A percentile compares a stretch with the other conserved stretches of the same genome.
These are phyloP conservation scores for Pichia membranifaciens DNA, from an alignment of 805 yeast species.

Conservation along the genomic window DNA sequence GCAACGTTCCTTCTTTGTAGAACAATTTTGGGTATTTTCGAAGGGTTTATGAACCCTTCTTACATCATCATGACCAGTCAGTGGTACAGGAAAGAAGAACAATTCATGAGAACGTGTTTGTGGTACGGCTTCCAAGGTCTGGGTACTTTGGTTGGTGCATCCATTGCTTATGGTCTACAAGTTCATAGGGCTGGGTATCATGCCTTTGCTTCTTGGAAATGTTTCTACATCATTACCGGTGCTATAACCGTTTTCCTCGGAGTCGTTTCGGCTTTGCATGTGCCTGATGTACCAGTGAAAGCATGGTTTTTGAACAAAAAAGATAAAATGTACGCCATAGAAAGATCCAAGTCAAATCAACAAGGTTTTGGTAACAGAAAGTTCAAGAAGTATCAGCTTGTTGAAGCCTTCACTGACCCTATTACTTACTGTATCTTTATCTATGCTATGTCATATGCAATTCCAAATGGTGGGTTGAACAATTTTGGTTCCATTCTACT, in stretches of 20 bases:
- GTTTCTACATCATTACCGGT: constrained; percentile 56
- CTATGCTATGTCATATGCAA: constrained; percentile 23
- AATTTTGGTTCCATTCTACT: constrained; percentile 27
- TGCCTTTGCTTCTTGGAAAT: constrained; percentile 49
- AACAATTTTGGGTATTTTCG: constrained; percentile 42
- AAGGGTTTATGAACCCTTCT: constrained; percentile 28
- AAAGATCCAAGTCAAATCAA: constrained; percentile 29
- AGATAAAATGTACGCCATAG: constrained; percentile 32
- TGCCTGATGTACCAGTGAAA: constrained; percentile 30
- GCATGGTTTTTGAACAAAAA: constrained; percentile 32
- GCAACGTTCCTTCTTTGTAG: constrained; percentile 41
- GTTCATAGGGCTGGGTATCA: constrained; percentile 5
- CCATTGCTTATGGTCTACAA: constrained; percentile 48
- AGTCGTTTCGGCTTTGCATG: constrained; percentile 36
- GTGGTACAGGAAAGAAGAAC: constrained; percentile 28
- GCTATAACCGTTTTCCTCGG: constrained; percentile 49
- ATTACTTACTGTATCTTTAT: constrained; percentile 19
- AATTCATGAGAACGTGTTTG: constrained; percentile 21
- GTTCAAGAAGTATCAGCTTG: constrained; percentile 47
- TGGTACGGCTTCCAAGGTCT: constrained; percentile 34
- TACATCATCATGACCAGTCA: constrained; percentile 30
- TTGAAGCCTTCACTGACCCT: constrained; percentile 36
- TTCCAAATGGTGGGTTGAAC: constrained; percentile 29
- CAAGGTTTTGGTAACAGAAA: constrained; percentile 31
- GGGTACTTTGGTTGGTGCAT: constrained; percentile 43